phyloP scores from a whole-genome alignment of 805 yeast genomes.

The Saccharomycopsis lassenensis region DNA sequence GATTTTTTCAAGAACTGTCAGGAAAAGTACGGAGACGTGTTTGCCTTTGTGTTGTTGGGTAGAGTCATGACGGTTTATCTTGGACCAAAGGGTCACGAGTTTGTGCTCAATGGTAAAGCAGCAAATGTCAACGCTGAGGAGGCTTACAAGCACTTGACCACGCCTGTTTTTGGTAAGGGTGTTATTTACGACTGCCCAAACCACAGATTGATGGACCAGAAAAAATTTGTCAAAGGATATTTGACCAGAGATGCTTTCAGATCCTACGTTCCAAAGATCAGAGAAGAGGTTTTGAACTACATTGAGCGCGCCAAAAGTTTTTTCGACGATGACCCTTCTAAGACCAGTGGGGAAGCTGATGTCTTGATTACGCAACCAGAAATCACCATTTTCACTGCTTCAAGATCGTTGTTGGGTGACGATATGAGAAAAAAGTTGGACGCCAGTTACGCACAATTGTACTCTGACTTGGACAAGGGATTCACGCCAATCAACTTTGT shows the following conservation, averaged over 20 bases:
- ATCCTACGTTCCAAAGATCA: slow-evolving; percentile 78
- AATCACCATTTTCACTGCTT: slow-evolving; percentile 92
- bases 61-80: slow-evolving; percentile 89
- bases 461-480: slow-evolving; percentile 90
- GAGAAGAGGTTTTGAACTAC: slow-evolving; percentile 63
- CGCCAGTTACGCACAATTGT: slow-evolving; percentile 72
- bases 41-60: slow-evolving; percentile 82
- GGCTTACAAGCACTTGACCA: slow-evolving; percentile 91
- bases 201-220: slow-evolving; percentile 91
- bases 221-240: slow-evolving; percentile 89
- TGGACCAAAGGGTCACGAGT: slow-evolving; percentile 97
- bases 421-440: slow-evolving; percentile 80
- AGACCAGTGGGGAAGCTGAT: slow-evolving; percentile 40
- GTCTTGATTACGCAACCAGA: slow-evolving; percentile 87
- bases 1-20: slow-evolving; percentile 76
- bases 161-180: slow-evolving; percentile 98
- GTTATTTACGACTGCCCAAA: slow-evolving; percentile 97
- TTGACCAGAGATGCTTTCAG: slow-evolving; percentile 77
- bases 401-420: slow-evolving; percentile 82
- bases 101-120: slow-evolving; percentile 81
- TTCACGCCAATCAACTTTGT: slow-evolving; percentile 94
- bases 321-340: slow-evolving; percentile 26
- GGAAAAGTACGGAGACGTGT: slow-evolving; percentile 81
- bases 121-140: slow-evolving; percentile 92
- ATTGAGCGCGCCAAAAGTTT: slow-evolving; percentile 44